phyloP scores from a whole-genome alignment of 2,329 filamentous ascomycete genomes.

The Diaporthe citrichinensis region DNA sequence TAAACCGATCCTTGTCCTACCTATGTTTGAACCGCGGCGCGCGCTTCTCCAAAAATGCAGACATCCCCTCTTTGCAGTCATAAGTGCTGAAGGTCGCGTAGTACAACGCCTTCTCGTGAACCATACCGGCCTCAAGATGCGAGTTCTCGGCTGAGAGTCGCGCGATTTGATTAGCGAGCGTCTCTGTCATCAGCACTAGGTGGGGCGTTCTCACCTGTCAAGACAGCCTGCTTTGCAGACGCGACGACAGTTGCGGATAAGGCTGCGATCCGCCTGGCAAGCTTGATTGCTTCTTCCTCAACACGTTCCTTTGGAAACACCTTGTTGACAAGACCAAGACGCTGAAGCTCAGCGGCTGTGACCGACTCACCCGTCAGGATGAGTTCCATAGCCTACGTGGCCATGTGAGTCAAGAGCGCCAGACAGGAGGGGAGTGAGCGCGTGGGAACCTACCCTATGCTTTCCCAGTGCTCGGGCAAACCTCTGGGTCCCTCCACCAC shows the following conservation, averaged over 20 bases:
- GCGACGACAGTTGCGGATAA: constrained; percentile 57
- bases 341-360: constrained; percentile 54
- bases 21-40: constrained; percentile 38
- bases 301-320: constrained; percentile 53
- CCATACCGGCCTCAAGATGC: constrained; percentile 56
- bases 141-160: constrained; percentile 56
- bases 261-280: constrained; percentile 56
- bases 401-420: constrained; percentile 30
- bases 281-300: constrained; percentile 53
- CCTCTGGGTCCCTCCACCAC: constrained; percentile 50
- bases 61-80: constrained; percentile 58
- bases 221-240: constrained; percentile 60
- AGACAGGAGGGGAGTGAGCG: background rate
- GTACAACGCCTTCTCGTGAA: constrained; percentile 53
- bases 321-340: constrained; percentile 57
- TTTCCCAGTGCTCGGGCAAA: constrained; percentile 54
- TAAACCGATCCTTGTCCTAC: constrained; percentile 7
- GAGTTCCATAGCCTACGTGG: constrained; percentile 58
- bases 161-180: constrained; percentile 1
- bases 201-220: constrained; percentile 52
- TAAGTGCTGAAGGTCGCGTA: constrained; percentile 54
- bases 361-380: constrained; percentile 58
- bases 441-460: constrained; percentile 46
- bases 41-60: constrained; percentile 58
- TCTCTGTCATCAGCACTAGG: background rate